phyloP scores from a whole-genome alignment of 352 stramenopile species.

The Globisporangium camurandrum region DNA sequence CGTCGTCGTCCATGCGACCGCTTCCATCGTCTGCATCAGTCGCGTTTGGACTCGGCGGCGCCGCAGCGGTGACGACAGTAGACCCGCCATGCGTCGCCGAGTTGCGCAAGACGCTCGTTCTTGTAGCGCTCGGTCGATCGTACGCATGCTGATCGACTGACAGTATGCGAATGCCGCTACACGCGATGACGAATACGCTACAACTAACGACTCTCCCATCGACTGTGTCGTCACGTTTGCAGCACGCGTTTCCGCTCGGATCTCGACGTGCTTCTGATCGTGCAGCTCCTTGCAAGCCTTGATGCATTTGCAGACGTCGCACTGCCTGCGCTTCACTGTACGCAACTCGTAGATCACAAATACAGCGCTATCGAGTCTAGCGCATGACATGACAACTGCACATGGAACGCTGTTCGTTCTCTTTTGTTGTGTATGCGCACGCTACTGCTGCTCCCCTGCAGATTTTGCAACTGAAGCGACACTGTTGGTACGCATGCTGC shows the following conservation, averaged over 20 bases:
- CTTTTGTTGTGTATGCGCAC: too few species aligned
- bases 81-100: slow-evolving; percentile 6
- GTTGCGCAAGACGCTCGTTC: slow-evolving; percentile 31
- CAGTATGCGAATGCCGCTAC: background rate
- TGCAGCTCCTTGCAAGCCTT: slow-evolving; percentile 34
- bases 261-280: slow-evolving; percentile 44
- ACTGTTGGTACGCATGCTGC: slow-evolving; percentile 25
- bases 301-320: slow-evolving; percentile 33
- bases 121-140: slow-evolving; percentile 40
- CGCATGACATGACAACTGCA: background rate
- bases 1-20: slow-evolving; percentile 6
- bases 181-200: background rate
- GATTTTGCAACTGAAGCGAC: slow-evolving; percentile 54
- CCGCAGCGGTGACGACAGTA: background rate
- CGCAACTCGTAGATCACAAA: too few species aligned
- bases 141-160: slow-evolving; percentile 11
- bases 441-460: slow-evolving; percentile 6
- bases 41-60: background rate
- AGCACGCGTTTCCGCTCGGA: slow-evolving; percentile 51
- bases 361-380: slow-evolving; percentile 1
- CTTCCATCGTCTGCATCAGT: background rate
- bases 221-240: background rate
- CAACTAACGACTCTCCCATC: background rate
- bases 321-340: slow-evolving; percentile 46
- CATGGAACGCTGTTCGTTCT: too few species aligned